Percentiles rank a stretch among this genome's conserved stretches.
Evolutionary conservation across 441 rosid genomes (phyloP).

Genomic region (Pelargonium australe): DNA sequence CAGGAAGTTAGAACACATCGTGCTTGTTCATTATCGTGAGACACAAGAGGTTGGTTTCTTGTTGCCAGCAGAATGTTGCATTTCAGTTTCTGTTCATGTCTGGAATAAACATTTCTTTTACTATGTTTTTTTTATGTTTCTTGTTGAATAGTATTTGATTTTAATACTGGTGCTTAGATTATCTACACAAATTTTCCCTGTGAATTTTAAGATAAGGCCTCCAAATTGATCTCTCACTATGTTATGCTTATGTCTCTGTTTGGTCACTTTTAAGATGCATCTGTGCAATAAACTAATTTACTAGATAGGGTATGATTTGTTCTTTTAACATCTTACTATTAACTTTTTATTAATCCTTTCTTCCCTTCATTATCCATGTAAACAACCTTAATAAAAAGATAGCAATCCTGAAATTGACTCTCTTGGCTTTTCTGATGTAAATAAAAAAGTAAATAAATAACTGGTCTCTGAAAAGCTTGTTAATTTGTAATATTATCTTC

Average conservation of each 20-base stretch:
- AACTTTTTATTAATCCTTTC: too few relatives aligned
- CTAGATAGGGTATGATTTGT: too few relatives aligned
- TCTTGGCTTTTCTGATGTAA: background rate
- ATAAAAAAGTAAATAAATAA: background rate
- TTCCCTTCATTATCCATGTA: too few relatives aligned
- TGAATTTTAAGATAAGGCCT: background rate
- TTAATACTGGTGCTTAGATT: too few relatives aligned
- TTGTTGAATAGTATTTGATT: too few relatives aligned
- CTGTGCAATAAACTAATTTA: too few relatives aligned
- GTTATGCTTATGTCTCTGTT: background rate
- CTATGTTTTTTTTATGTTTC: background rate
- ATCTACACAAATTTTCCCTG: background rate
- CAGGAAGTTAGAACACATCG: slow-evolving; percentile 89
- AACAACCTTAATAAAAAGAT: too few relatives aligned
- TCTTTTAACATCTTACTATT: too few relatives aligned
- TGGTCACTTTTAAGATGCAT: too few relatives aligned
- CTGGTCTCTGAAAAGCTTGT: background rate
- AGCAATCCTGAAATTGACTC: too few relatives aligned
- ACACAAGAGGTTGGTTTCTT: slow-evolving; percentile 78
- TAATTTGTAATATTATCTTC: background rate
- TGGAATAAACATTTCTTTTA: background rate
- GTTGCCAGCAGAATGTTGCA: slow-evolving; percentile 12
- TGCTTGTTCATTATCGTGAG: slow-evolving; percentile 98
- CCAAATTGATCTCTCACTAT: background rate
- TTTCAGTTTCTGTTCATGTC: slow-evolving; percentile 14